phyloP scores from a whole-genome alignment of 2,329 filamentous ascomycete genomes.

The Fusarium acutatum region DNA sequence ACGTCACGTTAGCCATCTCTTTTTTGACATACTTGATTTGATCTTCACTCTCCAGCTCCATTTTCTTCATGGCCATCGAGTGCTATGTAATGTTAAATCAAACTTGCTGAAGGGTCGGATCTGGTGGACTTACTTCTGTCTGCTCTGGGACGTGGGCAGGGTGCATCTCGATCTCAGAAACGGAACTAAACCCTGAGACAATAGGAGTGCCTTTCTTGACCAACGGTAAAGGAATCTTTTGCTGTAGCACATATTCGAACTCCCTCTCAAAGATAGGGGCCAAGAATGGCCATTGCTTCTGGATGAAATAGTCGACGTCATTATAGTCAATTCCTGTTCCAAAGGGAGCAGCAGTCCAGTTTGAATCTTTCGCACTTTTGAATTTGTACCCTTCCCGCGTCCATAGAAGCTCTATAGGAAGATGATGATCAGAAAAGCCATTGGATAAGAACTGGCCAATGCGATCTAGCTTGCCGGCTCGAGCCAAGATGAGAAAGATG shows the following conservation, averaged over 20 bases:
- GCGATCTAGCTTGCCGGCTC: background rate
- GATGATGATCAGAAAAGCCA: background rate
- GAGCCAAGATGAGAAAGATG: background rate
- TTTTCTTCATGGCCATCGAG: background rate
- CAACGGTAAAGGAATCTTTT: background rate
- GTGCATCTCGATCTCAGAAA: background rate
- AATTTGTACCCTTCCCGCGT: background rate
- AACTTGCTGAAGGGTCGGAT: background rate
- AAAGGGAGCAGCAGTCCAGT: background rate
- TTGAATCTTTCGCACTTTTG: background rate
- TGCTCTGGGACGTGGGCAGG: background rate
- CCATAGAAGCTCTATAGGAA: background rate
- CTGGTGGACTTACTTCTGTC: background rate
- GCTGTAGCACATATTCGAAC: background rate
- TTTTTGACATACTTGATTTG: background rate
- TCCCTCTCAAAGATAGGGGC: background rate
- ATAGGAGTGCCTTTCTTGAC: background rate
- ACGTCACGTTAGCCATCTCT: background rate
- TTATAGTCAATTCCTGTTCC: background rate
- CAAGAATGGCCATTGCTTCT: background rate
- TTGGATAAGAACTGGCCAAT: background rate
- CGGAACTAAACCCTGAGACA: background rate
- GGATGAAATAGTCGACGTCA: background rate
- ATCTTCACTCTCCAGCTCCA: background rate
- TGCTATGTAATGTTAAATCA: background rate